Evolutionary conservation across 768 basidiomycete genomes (phyloP), one percentile per base, ranked within the genome.

Genomic region (Crassisporium funariophilum): DNA sequence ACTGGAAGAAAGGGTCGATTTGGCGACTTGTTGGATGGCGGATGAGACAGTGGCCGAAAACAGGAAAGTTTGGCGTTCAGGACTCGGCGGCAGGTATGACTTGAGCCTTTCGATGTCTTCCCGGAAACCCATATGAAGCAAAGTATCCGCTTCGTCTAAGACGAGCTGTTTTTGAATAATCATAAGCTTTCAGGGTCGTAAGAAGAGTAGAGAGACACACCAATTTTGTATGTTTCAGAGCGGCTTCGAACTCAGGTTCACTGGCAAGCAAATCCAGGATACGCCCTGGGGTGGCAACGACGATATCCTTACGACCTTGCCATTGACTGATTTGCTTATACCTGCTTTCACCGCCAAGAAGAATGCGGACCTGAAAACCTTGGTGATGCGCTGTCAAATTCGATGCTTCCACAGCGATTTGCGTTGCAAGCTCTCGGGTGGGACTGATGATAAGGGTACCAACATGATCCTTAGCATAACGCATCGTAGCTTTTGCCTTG

Each of bases 81-180:
- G 79, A 1, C 68, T 57, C 15, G 71, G 69, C 6, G 87, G 85
- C n/a, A 95, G 73, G 57, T 72, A 76, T 4, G 70, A 60, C 21
- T 77, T 66, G 56, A 95, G 91, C 1, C 77, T 81, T 16, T 88
- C 81, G 22, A 98, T 82, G 57, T 95, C 94, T 17, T 84, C 79
- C 4, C 87, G 79, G 79, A 95, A 97, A 55, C 94, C 94, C 86
- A 94, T 88, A 46, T 93, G 91, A 9, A 98, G 74, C 10, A 95
- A 74, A 0, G 87, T 90, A 59, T 98, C 94, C 9, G 92, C 91
- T 63, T 97, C 92, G 59, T 98, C 97, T 47, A 98, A 73, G 49
- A 98, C 77, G 42, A 98, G 77, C 89, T 92, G 52, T 39, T 27
- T 4, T 13, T 8, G n/a, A 27, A 39, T 50, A 33, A 41, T 51